phyloP scores from a whole-genome alignment of 768 basidiomycete genomes.

The Lentinula guzmanii region DNA sequence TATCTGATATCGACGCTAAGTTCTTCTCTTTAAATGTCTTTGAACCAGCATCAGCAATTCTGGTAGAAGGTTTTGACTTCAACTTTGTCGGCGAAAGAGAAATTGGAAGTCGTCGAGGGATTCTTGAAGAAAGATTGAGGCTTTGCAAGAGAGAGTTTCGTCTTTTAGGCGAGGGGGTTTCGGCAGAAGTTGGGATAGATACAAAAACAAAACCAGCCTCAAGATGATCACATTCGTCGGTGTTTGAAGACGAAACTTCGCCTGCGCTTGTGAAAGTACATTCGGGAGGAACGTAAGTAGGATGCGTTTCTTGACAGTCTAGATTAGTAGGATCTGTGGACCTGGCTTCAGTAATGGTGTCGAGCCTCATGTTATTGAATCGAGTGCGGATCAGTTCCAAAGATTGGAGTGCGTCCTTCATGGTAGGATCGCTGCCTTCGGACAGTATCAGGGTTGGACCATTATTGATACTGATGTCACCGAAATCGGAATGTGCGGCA shows the following conservation, averaged over 20 bases:
- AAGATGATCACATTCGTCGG: neutral
- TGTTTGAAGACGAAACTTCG: neutral
- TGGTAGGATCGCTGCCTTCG: neutral
- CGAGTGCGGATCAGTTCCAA: neutral
- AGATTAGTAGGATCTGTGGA: neutral
- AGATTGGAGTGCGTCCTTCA: conserved; percentile 1
- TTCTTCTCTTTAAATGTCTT: neutral
- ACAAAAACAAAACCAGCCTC: conserved; percentile 3
- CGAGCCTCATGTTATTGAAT: neutral
- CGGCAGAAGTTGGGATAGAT: neutral
- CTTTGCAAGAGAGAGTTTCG: neutral
- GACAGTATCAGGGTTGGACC: neutral
- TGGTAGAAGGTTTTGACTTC: neutral
- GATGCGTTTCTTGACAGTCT: neutral
- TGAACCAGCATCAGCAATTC: neutral
- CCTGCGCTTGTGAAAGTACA: too few species aligned
- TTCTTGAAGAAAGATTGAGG: neutral
- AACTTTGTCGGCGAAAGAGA: conserved; percentile 2
- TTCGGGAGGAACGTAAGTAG: neutral
- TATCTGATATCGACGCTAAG: neutral
- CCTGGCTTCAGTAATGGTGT: neutral
- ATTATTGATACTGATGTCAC: too few species aligned
- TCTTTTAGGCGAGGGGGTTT: neutral
- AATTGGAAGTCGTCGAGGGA: conserved; percentile 4
- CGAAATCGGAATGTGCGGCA: neutral